These are phyloP conservation scores for Ascochyta koolunga DNA, from an alignment of 2,329 filamentous ascomycete genomes.

Conservation along the genomic window DNA sequence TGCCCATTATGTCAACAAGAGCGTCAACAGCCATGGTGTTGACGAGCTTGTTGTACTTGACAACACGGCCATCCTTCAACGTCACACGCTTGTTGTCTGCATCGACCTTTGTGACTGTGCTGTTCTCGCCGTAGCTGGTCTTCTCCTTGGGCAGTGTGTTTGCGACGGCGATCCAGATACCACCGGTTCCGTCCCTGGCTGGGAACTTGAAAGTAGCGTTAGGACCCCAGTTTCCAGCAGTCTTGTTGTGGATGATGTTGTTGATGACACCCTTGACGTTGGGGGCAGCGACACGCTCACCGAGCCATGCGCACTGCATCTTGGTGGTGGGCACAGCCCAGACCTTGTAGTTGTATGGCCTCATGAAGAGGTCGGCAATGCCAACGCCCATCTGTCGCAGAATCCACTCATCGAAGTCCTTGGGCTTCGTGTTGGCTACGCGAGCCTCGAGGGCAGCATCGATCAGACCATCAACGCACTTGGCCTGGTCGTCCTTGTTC, in stretches of 20 bases:
- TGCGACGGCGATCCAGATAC: constrained; percentile 98
- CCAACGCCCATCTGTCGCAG: constrained; percentile 87
- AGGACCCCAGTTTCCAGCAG: constrained; percentile 95
- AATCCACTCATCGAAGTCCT: constrained; percentile 99
- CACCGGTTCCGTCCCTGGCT: constrained; percentile 91
- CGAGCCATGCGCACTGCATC: constrained; percentile 99
- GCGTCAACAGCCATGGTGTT: constrained; percentile 96
- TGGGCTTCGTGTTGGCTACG: constrained; percentile 87
- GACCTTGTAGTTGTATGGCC: constrained; percentile 99
- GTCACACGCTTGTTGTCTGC: constrained; percentile 82
- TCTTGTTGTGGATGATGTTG: constrained; percentile 96
- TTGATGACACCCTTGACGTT: constrained; percentile 91
- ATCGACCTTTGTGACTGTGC: constrained; percentile 84
- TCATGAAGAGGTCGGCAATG: constrained; percentile 95
- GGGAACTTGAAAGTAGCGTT: constrained; percentile 99
- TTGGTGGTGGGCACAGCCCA: constrained; percentile 98
- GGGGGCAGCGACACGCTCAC: constrained; percentile 96
- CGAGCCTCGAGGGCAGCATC: constrained; percentile 88
- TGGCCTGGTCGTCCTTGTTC: constrained; percentile 95
- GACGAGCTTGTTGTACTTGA: constrained; percentile 91
- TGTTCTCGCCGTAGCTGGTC: constrained; percentile 84
- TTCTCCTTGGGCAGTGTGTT: constrained; percentile 92
- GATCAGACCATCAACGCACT: constrained; percentile 92
- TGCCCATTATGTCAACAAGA: constrained; percentile 84
- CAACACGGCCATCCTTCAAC: constrained; percentile 81